Percentiles rank a stretch among this genome's conserved stretches.
Evolutionary conservation across 177 flowering plant genomes (phyloP).

Genomic region (Vitis hybrid): DNA sequence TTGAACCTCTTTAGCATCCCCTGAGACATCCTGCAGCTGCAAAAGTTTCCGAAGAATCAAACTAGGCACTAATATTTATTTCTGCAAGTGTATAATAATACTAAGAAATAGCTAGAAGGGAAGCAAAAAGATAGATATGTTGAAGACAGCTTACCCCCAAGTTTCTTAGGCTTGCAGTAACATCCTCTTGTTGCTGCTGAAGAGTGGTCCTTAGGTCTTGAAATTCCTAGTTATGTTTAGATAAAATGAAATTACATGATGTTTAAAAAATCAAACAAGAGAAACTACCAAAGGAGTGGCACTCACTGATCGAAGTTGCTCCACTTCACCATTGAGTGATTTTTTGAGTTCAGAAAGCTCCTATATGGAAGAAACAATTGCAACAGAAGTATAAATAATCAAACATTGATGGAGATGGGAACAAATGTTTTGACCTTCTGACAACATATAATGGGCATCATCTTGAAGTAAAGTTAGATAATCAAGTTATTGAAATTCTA

Average conservation of each 20-base stretch:
- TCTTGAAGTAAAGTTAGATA: no score
- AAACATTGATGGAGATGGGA: no score
- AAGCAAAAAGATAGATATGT: background rate
- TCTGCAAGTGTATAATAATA: background rate
- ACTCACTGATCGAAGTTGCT: constrained; percentile 78
- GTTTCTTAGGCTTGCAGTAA: constrained; percentile 61
- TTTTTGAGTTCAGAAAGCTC: constrained; percentile 86
- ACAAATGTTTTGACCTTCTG: no score
- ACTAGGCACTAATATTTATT: background rate
- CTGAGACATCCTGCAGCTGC: constrained; percentile 60
- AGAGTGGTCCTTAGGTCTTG: constrained; percentile 86
- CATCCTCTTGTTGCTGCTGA: constrained; percentile 93
- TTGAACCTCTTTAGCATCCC: constrained; percentile 29
- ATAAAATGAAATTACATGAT: background rate
- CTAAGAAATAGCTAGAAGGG: background rate
- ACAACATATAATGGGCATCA: no score
- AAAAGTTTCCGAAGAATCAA: constrained; percentile 4
- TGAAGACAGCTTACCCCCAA: constrained; percentile 52
- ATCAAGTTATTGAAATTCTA: no score
- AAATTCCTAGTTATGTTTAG: constrained; percentile 60
- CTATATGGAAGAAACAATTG: constrained; percentile 33
- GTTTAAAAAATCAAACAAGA: background rate
- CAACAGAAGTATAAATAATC: background rate
- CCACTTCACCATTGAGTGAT: constrained; percentile 84
- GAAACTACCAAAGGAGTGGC: background rate